Evolutionary conservation across 768 basidiomycete species (phyloP).

Genomic region (Termitomyces sp.): DNA sequence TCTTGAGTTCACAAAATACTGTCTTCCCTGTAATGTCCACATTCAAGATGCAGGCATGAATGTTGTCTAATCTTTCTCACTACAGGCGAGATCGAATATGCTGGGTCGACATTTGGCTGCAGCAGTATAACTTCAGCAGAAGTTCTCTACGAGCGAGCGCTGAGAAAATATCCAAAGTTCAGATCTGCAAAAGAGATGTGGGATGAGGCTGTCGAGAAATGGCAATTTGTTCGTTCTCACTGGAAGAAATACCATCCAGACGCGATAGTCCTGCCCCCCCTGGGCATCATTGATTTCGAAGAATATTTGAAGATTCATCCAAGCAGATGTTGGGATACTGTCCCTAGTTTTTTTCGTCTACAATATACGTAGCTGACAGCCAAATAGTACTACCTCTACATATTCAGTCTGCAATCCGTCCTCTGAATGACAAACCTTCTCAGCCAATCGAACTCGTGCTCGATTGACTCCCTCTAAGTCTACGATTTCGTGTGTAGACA

Average conservation of each 20-base stretch:
- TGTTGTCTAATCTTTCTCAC: neutral
- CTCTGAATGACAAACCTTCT: no score
- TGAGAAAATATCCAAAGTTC: neutral
- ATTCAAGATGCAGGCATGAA: no score
- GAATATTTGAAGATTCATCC: neutral
- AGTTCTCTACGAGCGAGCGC: neutral
- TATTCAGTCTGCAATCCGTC: no score
- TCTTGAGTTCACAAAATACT: neutral
- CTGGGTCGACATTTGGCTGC: neutral
- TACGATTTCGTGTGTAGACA: no score
- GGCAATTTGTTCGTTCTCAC: neutral
- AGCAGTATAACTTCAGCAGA: neutral
- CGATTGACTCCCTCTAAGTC: no score
- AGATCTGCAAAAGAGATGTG: neutral
- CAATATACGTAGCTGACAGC: no score
- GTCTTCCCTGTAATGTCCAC: neutral
- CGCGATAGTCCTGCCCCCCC: no score
- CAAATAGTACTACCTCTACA: no score
- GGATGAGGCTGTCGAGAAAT: no score
- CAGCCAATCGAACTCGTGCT: no score
- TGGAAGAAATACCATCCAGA: no score
- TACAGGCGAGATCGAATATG: neutral
- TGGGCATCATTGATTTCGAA: neutral
- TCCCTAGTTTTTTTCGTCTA: no score
- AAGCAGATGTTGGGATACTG: neutral